Conservation (phyloP, 805 yeast genomes). For the Candida ulmi region DNA sequence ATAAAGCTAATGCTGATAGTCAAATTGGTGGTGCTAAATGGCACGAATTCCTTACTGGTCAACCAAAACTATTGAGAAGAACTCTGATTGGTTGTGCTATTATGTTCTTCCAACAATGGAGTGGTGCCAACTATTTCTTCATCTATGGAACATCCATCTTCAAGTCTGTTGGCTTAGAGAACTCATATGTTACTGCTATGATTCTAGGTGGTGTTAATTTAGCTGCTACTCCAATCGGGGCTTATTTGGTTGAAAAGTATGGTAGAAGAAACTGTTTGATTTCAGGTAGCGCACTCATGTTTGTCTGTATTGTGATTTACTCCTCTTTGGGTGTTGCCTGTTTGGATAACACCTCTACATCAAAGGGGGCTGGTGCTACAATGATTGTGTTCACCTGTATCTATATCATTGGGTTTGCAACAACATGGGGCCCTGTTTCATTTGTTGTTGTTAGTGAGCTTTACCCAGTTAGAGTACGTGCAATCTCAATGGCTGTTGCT, state of each 20-base stretch:
- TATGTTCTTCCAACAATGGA: conserved; percentile 57
- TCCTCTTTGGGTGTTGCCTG: conserved; percentile 52
- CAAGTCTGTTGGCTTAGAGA: conserved; percentile 49
- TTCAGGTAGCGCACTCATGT: conserved; percentile 48
- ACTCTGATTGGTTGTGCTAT: conserved; percentile 51
- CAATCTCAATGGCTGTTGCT: conserved; percentile 55
- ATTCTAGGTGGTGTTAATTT: conserved; percentile 53
- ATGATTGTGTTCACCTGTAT: conserved; percentile 64
- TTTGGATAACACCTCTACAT: conserved; percentile 31
- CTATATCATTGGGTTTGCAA: conserved; percentile 62
- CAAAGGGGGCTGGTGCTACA: conserved; percentile 45
- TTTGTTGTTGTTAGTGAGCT: conserved; percentile 63
- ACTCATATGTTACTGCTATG: conserved; percentile 56
- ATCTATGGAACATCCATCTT: conserved; percentile 63
- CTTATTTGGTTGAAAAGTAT: conserved; percentile 44
- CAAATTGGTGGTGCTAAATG: conserved; percentile 48
- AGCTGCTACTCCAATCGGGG: conserved; percentile 46
- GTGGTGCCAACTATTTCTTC: conserved; percentile 63
- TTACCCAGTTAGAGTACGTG: conserved; percentile 62
- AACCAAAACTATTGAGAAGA: conserved; percentile 48
- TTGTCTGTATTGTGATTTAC: conserved; percentile 51
- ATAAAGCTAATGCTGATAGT: conserved; percentile 44
- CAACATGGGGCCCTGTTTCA: conserved; percentile 73
- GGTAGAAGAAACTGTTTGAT: conserved; percentile 51
- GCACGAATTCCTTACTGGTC: conserved; percentile 56